These are phyloP conservation scores for Boletus insuetus DNA, from an alignment of 768 basidiomycete species.

Conservation along the genomic window DNA sequence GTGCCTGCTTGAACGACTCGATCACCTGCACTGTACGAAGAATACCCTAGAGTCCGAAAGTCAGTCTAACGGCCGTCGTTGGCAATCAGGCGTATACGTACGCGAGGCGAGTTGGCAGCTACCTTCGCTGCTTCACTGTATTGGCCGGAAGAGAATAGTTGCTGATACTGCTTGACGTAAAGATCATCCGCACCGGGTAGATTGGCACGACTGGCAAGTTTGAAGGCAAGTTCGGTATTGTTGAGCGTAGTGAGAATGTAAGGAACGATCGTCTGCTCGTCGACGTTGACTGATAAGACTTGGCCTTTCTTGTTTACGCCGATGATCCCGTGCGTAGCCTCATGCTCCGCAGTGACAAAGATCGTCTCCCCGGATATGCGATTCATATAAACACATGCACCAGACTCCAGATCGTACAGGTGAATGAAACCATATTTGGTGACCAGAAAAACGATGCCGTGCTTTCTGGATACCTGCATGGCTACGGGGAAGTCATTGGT, in stretches of 20 bases:
- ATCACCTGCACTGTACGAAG: constrained; percentile 93
- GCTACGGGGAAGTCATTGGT: constrained; percentile 98
- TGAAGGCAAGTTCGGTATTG: constrained; percentile 97
- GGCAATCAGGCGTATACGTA: constrained; percentile 33
- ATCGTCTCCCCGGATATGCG: constrained; percentile 99
- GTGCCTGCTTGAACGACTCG: constrained; percentile 95
- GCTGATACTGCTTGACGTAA: constrained; percentile 91
- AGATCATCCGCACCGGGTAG: constrained; percentile 97
- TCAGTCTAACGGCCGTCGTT: background rate
- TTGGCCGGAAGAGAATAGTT: constrained; percentile 85
- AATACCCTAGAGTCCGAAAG: constrained; percentile 61
- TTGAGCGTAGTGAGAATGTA: constrained; percentile 93
- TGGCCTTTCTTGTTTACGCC: constrained; percentile 99
- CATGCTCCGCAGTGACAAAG: constrained; percentile 97
- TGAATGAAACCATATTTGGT: constrained; percentile 99
- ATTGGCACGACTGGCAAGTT: constrained; percentile 93
- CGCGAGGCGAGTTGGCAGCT: constrained; percentile 94
- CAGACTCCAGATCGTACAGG: constrained; percentile 96
- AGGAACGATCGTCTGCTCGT: constrained; percentile 93
- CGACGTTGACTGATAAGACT: constrained; percentile 93
- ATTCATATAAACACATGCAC: constrained; percentile 99
- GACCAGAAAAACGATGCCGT: constrained; percentile 95
- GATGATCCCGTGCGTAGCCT: constrained; percentile 91
- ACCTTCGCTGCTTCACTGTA: constrained; percentile 95
- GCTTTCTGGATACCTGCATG: constrained; percentile 97